Evolutionary conservation across 2,329 filamentous ascomycete genomes (phyloP).

Genomic region (Dothidotthia symphoricarpi): DNA sequence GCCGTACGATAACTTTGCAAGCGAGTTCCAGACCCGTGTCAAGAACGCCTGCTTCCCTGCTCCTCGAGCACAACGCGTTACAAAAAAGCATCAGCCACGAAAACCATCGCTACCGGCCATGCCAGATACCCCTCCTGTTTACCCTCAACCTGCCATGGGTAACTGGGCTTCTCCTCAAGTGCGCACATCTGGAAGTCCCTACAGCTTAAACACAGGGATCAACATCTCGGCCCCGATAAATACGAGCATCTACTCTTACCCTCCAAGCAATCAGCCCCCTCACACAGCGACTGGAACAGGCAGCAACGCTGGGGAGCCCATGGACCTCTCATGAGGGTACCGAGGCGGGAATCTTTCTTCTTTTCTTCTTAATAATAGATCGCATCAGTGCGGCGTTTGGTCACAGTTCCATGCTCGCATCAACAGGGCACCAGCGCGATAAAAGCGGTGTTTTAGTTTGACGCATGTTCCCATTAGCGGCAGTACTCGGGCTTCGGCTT

Average conservation of each 20-base stretch:
- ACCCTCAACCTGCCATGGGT: slow-evolving; percentile 18
- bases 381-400: too few relatives aligned
- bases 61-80: slow-evolving; percentile 23
- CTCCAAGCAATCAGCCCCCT: slow-evolving; percentile 2
- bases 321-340: slow-evolving; percentile 16
- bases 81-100: slow-evolving; percentile 15
- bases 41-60: slow-evolving; percentile 36
- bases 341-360: too few relatives aligned
- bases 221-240: slow-evolving; percentile 18
- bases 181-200: slow-evolving; percentile 3
- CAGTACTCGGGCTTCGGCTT: too few relatives aligned
- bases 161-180: slow-evolving; percentile 23
- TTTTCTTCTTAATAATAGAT: too few relatives aligned
- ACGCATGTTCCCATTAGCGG: too few relatives aligned
- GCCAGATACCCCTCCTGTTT: slow-evolving; percentile 15
- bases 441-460: too few relatives aligned
- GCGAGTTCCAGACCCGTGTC: slow-evolving; percentile 38
- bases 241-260: slow-evolving; percentile 12
- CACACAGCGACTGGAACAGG: slow-evolving; percentile 6
- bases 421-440: too few relatives aligned
- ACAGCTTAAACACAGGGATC: slow-evolving; percentile 18
- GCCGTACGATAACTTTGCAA: slow-evolving; percentile 37
- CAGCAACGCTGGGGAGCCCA: slow-evolving; percentile 14
- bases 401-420: too few relatives aligned
- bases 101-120: slow-evolving; percentile 23